Evolutionary conservation across 805 yeast genomes (phyloP), one percentile per base, ranked within the genome.

Genomic region (Tetrapisispora taiwanensis): DNA sequence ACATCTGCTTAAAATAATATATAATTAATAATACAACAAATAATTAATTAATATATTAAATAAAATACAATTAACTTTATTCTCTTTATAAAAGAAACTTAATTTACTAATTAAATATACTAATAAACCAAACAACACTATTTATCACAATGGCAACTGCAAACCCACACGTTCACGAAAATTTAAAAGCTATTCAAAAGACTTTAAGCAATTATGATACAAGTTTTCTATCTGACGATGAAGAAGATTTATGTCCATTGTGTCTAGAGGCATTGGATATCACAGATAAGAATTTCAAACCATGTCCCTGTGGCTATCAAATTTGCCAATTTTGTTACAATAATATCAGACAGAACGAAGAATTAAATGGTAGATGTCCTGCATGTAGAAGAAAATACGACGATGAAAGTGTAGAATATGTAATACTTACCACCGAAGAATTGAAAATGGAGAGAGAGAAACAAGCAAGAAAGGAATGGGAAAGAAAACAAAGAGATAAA

Each of bases 301-400:
- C 99, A n/a, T 92, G 99, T 71, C 97, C 97, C 1, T 92, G 99
- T 69, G 99, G 99, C 17, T 92, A 92, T 59, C 97, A 94, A 63
- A 85, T 92, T 46, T 92, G 99, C 65, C 97, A 90, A 72, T 92
- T 92, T 62, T 92, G 99, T 65, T 92, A 90, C 72, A 92, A 92
- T 68, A 90, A 89, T 63, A 92, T 92, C 56, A 76, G 96, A 51
- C 92, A 87, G 52, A 90, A 90, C 55, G 97, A 97, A 1, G 96
- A 92, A 62, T 70, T 90, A 50, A 89, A 89, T 61, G 97, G 97
- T 3, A 78, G 87, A 53, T 92, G 99, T 68, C 99, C 99, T 1
- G 97, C 95, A 1, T 92, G 99, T 66, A 84, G 99, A 60, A 73
- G 98, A 48, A 75, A 81, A 19, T 92, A 92, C 62, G 95, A 88